Evolutionary conservation across 1,284 basidiomycete species (phyloP), one percentile per base, ranked within the genome.

Genomic region (Leccinum pallidistipes): DNA sequence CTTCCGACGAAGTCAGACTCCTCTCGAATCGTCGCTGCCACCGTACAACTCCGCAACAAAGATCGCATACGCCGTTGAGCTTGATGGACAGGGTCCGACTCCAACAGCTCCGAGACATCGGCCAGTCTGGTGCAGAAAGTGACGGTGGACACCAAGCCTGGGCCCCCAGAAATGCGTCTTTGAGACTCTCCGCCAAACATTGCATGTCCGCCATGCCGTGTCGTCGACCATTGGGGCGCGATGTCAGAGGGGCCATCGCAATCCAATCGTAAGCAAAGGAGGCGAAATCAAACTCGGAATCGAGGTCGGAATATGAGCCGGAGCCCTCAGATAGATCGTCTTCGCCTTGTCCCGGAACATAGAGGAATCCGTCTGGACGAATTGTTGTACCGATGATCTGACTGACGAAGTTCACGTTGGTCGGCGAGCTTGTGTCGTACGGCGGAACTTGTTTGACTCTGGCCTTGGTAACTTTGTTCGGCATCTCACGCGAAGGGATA

Each of bases 311-410:
- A 47, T 57, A 49, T 3, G 51, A 36, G 3, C 38, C 59, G 24
- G 27, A 54, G 24, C 10, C n/a, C 27, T 49, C 49, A 2, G 55
- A 45, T 1, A 12, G 27, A 16, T 24, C 31, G 10, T 57, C 61
- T 10, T 57, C 55, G 0, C 1, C 3, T 14, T 59, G 47, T 2
- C 36, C 59, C 1, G 58, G 59, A 2, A 69, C 31, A 1, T 24
- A 58, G 10, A 71, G 68, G 45, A 70, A 69, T 2, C 24, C 7
- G 8, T 47, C 55, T 0, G 9, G 8, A 5, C 61, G 69, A 45
- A 50, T 9, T 0, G 69, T 69, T 14, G 59, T 53, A 1, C 66
- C 68, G 18, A 71, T 71, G 36, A 68, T 45, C 24, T 57, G 14
- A 53, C 62, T 71, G 24, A 5, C 56, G 54, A 72, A 68, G 5